These are phyloP conservation scores for Nothophaeocryptopus gaeumannii DNA, from an alignment of 2,329 filamentous ascomycete genomes.

Conservation along the genomic window DNA sequence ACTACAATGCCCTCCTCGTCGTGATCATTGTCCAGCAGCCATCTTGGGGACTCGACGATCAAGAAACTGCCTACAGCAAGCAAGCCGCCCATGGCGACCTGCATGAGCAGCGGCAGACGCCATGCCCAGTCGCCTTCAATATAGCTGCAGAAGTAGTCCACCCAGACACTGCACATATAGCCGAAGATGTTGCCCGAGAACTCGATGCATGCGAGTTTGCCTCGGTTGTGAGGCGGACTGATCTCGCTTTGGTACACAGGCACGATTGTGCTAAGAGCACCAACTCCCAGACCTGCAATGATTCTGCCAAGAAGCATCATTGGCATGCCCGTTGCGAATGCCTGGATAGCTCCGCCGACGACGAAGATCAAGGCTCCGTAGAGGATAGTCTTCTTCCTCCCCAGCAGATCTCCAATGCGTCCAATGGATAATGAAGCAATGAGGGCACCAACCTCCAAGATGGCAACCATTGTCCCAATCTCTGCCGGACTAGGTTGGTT, in stretches of 20 bases:
- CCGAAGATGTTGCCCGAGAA: conserved; percentile 96
- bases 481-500: conserved; percentile 80
- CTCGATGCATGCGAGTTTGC: conserved; percentile 94
- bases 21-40: conserved; percentile 95
- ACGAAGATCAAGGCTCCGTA: conserved; percentile 90
- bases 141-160: conserved; percentile 94
- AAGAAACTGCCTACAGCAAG: conserved; percentile 82
- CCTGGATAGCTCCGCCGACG: conserved; percentile 79
- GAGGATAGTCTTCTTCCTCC: conserved; percentile 82
- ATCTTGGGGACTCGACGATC: conserved; percentile 95
- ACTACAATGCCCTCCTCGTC: conserved; percentile 98
- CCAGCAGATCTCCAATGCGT: conserved; percentile 85
- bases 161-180: conserved; percentile 96
- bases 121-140: conserved; percentile 84
- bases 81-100: conserved; percentile 89
- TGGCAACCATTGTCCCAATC: conserved; percentile 96
- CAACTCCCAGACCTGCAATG: conserved; percentile 51
- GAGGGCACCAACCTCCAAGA: conserved; percentile 89
- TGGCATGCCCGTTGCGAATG: conserved; percentile 74
- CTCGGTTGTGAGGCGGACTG: conserved; percentile 91
- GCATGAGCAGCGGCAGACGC: conserved; percentile 85
- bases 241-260: conserved; percentile 56
- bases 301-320: conserved; percentile 69
- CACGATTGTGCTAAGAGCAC: conserved; percentile 51
- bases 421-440: conserved; percentile 85